These are phyloP conservation scores for Eremochloa ophiuroides DNA, from an alignment of 176 grass and related monocot species.

Conservation along the genomic window DNA sequence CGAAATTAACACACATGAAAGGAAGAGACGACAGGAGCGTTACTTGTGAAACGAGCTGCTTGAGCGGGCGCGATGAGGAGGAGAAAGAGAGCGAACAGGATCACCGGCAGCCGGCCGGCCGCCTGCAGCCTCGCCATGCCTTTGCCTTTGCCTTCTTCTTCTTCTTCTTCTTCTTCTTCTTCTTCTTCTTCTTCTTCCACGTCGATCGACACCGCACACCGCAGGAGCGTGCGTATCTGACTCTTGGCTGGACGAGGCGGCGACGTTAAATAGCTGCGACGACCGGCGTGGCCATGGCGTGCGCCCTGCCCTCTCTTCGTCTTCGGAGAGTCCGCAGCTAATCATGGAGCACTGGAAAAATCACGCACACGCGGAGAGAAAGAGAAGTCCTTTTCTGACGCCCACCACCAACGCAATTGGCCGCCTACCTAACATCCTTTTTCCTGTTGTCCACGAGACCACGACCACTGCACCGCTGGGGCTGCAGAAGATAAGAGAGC, in stretches of 20 bases:
- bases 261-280: conserved; percentile 33
- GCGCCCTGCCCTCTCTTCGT: not conserved
- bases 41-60: conserved; percentile 34
- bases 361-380: not conserved
- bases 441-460: conserved; percentile 2
- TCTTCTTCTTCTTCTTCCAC: not conserved
- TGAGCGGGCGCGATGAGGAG: conserved; percentile 8
- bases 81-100: conserved; percentile 29
- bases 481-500: conserved; percentile 1
- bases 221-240: not conserved
- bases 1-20: not conserved
- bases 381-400: conserved; percentile 2
- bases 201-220: not conserved
- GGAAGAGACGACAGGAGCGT: not conserved
- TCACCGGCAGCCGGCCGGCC: conserved; percentile 1
- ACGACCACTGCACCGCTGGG: not conserved
- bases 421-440: conserved; percentile 44
- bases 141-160: conserved; percentile 10
- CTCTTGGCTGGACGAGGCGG: not conserved
- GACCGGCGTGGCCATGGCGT: not conserved
- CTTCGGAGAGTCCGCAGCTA: not conserved
- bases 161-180: too few relatives aligned
- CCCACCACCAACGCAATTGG: conserved; percentile 43
- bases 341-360: conserved; percentile 35
- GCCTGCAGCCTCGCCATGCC: conserved; percentile 23